Base-by-base conservation (phyloP, 2,329 filamentous ascomycete genomes). In the Coniella lustricola region DNA sequence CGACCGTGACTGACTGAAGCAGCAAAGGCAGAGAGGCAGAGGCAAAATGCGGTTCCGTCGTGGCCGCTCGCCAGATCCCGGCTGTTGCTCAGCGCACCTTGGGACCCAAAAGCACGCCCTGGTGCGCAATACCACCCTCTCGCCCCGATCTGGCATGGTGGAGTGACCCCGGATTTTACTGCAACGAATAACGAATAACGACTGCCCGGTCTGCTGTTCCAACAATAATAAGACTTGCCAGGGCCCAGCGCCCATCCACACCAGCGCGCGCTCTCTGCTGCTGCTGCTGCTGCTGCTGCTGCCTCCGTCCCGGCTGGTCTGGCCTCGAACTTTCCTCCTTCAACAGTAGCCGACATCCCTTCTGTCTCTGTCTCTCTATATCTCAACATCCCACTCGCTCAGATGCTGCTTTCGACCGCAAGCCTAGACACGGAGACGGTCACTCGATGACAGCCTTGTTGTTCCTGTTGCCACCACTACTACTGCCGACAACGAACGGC, bases 141-240 rank as follows among this genome's bases (percentile, higher is more conserved):
- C 38, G 33, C 29, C 21, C 43, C 35, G 34, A 50, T 40, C 29
- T 35, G 34, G 50, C 12, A 34, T 52, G 48, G 40, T 48, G 33
- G 29, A 40, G 29, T 40, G 44, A 50, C 50, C 50, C 47, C 50
- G 50, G 50, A 52, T 46, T 52, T 52, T 50, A 25, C 46, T 49
- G 41, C 42, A 52, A 44, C 39, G 34, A 17, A 42, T 32, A 52
- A 44, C 39, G 34, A 17, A 42, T 32, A n/a, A 50, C 46, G 32
- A 38, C 48, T 40, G 34, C 18, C 39, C 41, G 40, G 25, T 10
- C 5, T 29, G 31, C 45, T 51, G 45, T n/a, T n/a, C n/a, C n/a
- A n/a, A n/a, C 45, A 44, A 41, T 43, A 29, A 50, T 52, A 52
- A 52, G 50, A 52, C 44, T 16, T 18, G 40, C 44, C 44, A 41